Evolutionary conservation across 2,329 filamentous ascomycete species (phyloP).

Genomic region (Cladosporium phlei): DNA sequence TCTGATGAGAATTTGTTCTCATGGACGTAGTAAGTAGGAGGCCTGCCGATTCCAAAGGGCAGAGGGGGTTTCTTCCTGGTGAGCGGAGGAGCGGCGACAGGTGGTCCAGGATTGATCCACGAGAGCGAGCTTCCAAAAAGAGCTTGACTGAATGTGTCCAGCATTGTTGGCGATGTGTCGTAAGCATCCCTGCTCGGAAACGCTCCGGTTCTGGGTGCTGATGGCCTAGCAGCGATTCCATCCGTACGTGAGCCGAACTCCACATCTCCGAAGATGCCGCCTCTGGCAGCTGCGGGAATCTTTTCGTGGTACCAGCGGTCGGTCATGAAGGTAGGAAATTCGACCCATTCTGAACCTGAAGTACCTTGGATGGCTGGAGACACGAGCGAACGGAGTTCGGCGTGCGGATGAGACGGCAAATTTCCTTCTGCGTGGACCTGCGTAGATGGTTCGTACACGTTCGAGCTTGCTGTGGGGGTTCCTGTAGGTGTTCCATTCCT

Average conservation of each 20-base stretch:
- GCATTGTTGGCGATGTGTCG: no score
- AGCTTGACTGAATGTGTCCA: no score
- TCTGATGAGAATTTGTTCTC: background rate
- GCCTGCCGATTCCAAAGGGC: background rate
- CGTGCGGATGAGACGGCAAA: no score
- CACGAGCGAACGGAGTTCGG: no score
- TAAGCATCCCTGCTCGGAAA: no score
- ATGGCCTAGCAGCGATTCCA: no score
- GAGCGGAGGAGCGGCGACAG: background rate
- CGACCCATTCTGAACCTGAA: background rate
- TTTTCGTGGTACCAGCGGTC: background rate
- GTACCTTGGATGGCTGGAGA: no score
- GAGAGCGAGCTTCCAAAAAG: background rate
- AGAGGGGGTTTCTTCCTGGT: background rate
- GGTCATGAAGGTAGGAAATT: background rate
- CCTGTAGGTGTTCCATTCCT: no score
- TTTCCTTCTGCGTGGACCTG: no score
- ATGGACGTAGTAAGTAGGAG: background rate
- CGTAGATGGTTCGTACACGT: no score
- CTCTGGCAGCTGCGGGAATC: background rate
- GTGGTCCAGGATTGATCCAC: background rate
- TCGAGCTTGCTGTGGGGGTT: no score
- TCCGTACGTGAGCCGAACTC: background rate
- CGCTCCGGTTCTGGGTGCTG: no score
- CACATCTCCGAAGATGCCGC: background rate